phyloP scores from a whole-genome alignment of 2,329 filamentous ascomycete species.

The Bipolaris bicolor region DNA sequence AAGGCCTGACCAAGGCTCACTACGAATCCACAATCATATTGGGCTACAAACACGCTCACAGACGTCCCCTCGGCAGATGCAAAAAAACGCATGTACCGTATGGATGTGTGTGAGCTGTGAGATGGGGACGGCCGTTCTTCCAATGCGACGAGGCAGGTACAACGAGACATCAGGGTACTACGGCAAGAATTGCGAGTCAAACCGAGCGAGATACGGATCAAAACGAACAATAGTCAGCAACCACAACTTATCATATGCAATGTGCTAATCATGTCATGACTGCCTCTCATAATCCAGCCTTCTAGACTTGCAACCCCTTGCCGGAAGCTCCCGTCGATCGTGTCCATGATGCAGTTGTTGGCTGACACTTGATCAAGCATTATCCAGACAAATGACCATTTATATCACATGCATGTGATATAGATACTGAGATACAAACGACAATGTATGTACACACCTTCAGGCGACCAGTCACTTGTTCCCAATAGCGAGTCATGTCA shows the following conservation, averaged over 20 bases:
- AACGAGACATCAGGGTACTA: background rate
- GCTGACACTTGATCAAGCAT: background rate
- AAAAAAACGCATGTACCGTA: background rate
- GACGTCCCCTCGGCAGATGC: background rate
- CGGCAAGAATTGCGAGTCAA: background rate
- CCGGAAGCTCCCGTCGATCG: background rate
- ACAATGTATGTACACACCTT: background rate
- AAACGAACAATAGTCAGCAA: too few relatives aligned
- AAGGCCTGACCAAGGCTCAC: background rate
- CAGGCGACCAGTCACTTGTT: background rate
- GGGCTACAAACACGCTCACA: too few relatives aligned
- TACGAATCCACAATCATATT: too few relatives aligned
- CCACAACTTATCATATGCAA: too few relatives aligned
- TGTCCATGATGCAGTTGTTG: background rate
- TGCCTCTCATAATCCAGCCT: background rate
- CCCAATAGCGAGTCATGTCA: background rate
- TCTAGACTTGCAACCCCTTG: background rate
- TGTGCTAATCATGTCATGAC: background rate
- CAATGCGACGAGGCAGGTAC: background rate
- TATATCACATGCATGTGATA: background rate
- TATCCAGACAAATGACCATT: background rate
- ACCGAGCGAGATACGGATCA: background rate
- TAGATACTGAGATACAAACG: too few relatives aligned
- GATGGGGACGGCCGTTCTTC: background rate
- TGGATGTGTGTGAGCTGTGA: too few relatives aligned